These are phyloP conservation scores for Xylaria multiplex DNA, from an alignment of 2,329 filamentous ascomycete genomes.

Conservation along the genomic window DNA sequence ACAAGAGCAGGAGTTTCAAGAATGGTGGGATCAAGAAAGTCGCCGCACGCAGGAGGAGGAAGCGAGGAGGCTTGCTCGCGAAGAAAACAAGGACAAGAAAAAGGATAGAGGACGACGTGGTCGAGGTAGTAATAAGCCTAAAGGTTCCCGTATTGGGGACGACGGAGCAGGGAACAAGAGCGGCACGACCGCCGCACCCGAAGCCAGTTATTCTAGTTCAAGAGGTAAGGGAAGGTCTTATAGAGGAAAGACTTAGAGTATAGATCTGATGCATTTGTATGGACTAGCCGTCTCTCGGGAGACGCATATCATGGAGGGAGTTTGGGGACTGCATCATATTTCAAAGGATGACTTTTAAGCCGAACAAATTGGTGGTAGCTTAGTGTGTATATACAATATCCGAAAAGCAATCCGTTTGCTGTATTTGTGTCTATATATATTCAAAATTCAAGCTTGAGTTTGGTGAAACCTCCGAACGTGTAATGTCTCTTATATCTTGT, in stretches of 20 bases:
- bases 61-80: slow-evolving; percentile 54
- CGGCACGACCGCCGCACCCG: slow-evolving; percentile 1
- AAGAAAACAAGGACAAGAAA: slow-evolving; percentile 54
- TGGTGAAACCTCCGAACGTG: background rate
- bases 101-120: slow-evolving; percentile 37
- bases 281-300: slow-evolving; percentile 24
- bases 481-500: background rate
- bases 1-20: slow-evolving; percentile 94
- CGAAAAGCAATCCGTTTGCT: background rate
- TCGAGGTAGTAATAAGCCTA: slow-evolving; percentile 27
- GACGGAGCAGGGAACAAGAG: slow-evolving; percentile 16
- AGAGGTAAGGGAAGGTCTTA: slow-evolving; percentile 25
- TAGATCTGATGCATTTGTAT: slow-evolving; percentile 30
- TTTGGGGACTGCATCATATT: slow-evolving; percentile 15
- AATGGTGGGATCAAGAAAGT: slow-evolving; percentile 94
- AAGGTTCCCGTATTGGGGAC: slow-evolving; percentile 19
- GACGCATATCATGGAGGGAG: slow-evolving; percentile 25
- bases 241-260: slow-evolving; percentile 35
- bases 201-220: slow-evolving; percentile 26
- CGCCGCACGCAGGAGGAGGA: slow-evolving; percentile 74
- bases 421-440: slow-evolving; percentile 13
- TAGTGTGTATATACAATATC: slow-evolving; percentile 21
- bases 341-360: background rate
- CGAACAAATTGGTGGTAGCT: background rate
- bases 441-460: background rate